Base-by-base conservation (phyloP, 1,284 basidiomycete genomes). In the Pseudomicrostroma phylloplanum region DNA sequence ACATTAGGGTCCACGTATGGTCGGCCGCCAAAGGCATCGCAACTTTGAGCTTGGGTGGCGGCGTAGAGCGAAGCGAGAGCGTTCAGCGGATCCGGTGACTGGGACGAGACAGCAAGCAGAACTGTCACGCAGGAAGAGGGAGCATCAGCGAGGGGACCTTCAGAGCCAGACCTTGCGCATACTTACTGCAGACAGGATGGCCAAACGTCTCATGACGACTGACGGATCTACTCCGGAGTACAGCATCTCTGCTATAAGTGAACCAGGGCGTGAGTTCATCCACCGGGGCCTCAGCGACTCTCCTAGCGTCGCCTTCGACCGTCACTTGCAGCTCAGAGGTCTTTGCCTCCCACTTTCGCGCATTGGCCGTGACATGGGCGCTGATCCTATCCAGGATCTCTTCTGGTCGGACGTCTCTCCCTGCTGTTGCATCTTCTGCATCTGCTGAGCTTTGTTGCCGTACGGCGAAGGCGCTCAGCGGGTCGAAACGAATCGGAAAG, bases 41-140 rank as follows among this genome's bases (percentile, higher is more conserved):
- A 30, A 13, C 36, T 42, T 17, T 46, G n/a, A 7, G 58, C 8
- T 17, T 68, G 64, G 1, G 66, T 59, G 19, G 71, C 63, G 46
- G 76, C 74, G 62, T 76, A 76, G 6, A 78, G 70, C 26, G 60
- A 63, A 15, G 75, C 72, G 58, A 78, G 73, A 30, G 70, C 75
- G 63, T 76, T 74, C 70, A 78, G 69, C 6, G 76, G 75, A 59
- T 78, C 75, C 0, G 73, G 65, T 8, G 67, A 68, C 15, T 60
- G 59, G 6, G 69, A 67, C 0, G 75, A 75, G 1, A 76, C 73
- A 13, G 68, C 74, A 6, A 78, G 53, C 4, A 78, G 60, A 13
- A 73, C 62, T 39, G 62, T 58, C 23, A 30, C 6, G 7, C 15
- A 51, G 36, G 2, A 11, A 55, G 12, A 2, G 6, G 8, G 39